A percentile compares a stretch with the other conserved stretches of the same genome.
These are phyloP conservation scores for Verticillium longisporum DNA, from an alignment of 2,329 filamentous ascomycete species.

Conservation along the genomic window DNA sequence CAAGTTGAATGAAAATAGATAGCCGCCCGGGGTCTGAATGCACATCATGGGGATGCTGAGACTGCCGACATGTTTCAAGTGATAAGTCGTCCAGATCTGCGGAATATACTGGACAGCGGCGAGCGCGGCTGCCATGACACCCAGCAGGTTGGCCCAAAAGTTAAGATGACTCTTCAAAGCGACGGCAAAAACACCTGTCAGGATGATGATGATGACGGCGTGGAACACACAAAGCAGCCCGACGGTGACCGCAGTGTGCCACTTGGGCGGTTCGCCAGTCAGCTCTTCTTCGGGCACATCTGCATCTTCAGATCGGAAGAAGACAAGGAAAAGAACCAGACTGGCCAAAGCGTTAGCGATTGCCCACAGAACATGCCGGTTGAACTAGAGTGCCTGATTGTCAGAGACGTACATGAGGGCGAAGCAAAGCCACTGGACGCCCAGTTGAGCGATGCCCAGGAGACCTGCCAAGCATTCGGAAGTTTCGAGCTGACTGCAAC, in stretches of 20 bases:
- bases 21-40: slow-evolving; percentile 90
- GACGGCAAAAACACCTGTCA: slow-evolving; percentile 62
- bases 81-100: slow-evolving; percentile 89
- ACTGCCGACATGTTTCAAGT: slow-evolving; percentile 78
- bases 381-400: too few relatives aligned
- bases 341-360: slow-evolving; percentile 34
- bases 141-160: slow-evolving; percentile 79
- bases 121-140: slow-evolving; percentile 69
- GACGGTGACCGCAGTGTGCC: slow-evolving; percentile 73
- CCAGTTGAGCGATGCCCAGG: slow-evolving; percentile 85
- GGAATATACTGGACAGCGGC: slow-evolving; percentile 89
- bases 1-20: slow-evolving; percentile 82
- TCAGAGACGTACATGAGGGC: slow-evolving; percentile 67
- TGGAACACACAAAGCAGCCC: slow-evolving; percentile 68
- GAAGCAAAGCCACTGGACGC: slow-evolving; percentile 87
- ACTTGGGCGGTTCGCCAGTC: slow-evolving; percentile 52
- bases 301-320: slow-evolving; percentile 66
- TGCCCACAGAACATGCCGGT: not conserved
- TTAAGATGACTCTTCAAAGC: slow-evolving; percentile 58
- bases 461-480: slow-evolving; percentile 82
- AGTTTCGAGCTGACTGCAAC: slow-evolving; percentile 73
- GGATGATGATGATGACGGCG: slow-evolving; percentile 60
- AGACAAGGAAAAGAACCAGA: slow-evolving; percentile 87
- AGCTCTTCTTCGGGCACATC: slow-evolving; percentile 42
- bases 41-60: slow-evolving; percentile 97